phyloP scores from a whole-genome alignment of 495 filamentous ascomycete species.

The Cercophora sp. region DNA sequence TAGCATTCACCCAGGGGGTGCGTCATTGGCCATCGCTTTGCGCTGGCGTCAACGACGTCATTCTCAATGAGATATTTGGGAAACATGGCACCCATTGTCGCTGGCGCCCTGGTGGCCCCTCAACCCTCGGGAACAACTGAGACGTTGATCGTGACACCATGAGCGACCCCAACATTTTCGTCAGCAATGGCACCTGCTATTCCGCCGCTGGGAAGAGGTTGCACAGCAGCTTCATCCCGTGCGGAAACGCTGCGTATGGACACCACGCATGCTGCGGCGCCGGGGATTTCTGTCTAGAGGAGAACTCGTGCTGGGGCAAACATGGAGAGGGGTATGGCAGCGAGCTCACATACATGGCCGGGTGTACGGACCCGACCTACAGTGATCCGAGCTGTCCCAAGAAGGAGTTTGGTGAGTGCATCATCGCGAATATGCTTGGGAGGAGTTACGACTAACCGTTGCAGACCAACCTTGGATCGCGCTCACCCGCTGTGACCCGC shows the following conservation, averaged over 20 bases:
- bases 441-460: background rate
- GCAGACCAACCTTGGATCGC: conserved; percentile 27
- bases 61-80: too few relatives aligned
- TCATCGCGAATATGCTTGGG: background rate
- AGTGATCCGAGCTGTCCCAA: conserved; percentile 20
- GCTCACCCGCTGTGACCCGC: conserved; percentile 22
- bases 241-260: conserved; percentile 24
- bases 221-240: conserved; percentile 24
- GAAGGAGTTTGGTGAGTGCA: conserved; percentile 17
- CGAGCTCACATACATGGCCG: conserved; percentile 23
- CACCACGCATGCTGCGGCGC: conserved; percentile 23
- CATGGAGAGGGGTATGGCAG: conserved; percentile 23
- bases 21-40: too few relatives aligned
- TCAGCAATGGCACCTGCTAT: conserved; percentile 29
- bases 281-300: conserved; percentile 23
- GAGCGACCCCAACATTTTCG: conserved; percentile 18
- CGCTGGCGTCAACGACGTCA: too few relatives aligned
- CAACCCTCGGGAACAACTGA: too few relatives aligned
- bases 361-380: conserved; percentile 26
- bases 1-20: too few relatives aligned
- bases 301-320: conserved; percentile 21
- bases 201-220: conserved; percentile 19
- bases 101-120: too few relatives aligned
- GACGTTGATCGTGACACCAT: too few relatives aligned
- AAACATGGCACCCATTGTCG: too few relatives aligned